Evolutionary conservation across 345 rosid species (phyloP).

Genomic region (Physaria fendleri): DNA sequence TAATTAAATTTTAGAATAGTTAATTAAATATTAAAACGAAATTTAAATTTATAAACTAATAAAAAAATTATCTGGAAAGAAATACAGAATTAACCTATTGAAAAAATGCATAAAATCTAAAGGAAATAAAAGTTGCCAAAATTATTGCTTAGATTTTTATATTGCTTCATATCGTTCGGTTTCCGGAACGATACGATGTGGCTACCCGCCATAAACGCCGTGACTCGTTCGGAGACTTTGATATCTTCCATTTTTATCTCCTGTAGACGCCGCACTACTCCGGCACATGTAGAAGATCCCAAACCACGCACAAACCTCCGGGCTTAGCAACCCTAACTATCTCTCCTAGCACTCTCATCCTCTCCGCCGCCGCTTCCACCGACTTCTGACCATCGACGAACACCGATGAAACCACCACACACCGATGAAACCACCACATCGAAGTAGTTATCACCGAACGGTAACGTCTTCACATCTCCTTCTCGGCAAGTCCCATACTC

Average conservation of each 20-base stretch:
- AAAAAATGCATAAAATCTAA: too few relatives aligned
- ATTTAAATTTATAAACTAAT: too few relatives aligned
- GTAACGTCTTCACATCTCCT: constrained; percentile 81
- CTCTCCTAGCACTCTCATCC: constrained; percentile 82
- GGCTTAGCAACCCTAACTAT: constrained; percentile 85
- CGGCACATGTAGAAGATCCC: constrained; percentile 85
- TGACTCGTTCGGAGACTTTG: constrained; percentile 70
- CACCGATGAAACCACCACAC: constrained; percentile 73
- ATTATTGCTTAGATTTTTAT: too few relatives aligned
- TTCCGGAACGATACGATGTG: constrained; percentile 77
- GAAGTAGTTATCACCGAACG: constrained; percentile 81
- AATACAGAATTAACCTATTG: too few relatives aligned
- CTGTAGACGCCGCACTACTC: constrained; percentile 77
- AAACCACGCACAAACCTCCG: constrained; percentile 71
- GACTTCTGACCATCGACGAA: constrained; percentile 77
- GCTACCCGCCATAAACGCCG: constrained; percentile 90
- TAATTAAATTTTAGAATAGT: too few relatives aligned
- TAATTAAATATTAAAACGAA: too few relatives aligned
- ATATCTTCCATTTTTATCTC: constrained; percentile 89
- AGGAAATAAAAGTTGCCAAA: too few relatives aligned
- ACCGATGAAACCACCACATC: constrained; percentile 91
- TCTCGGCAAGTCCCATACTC: constrained; percentile 93
- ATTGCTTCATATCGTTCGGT: too few relatives aligned
- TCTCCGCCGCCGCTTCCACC: constrained; percentile 89
- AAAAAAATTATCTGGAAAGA: too few relatives aligned